Conservation (phyloP, 2,329 filamentous ascomycete species). For the Tolypocladium amazonense region DNA sequence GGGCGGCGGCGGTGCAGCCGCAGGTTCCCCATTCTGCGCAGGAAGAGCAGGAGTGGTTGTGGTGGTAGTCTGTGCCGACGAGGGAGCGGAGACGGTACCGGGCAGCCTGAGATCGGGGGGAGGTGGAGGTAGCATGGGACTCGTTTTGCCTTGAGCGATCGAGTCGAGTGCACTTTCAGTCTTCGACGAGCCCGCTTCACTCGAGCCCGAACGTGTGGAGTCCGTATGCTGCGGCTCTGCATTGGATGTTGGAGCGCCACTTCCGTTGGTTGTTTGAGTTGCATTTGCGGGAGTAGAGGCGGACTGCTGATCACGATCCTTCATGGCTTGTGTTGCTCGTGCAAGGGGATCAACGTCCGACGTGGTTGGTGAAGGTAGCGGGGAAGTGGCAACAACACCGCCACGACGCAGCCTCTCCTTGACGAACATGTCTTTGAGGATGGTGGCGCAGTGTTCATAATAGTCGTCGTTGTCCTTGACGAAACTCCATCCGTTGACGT, state of each 20-base stretch:
- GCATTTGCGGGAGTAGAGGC: constrained; percentile 7
- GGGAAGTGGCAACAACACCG: constrained; percentile 48
- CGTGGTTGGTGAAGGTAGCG: constrained; percentile 37
- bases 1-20: constrained; percentile 54
- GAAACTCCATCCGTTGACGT: constrained; percentile 99
- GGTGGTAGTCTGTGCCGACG: constrained; percentile 24
- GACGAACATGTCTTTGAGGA: constrained; percentile 80
- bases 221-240: constrained; percentile 16
- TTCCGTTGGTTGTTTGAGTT: constrained; percentile 18
- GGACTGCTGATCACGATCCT: constrained; percentile 26
- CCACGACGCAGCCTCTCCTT: constrained; percentile 60
- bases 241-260: constrained; percentile 4
- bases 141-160: constrained; percentile 24
- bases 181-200: constrained; percentile 20
- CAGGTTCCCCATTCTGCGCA: constrained; percentile 20
- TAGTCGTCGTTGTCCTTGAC: constrained; percentile 99
- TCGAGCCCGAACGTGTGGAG: constrained; percentile 10
- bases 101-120: constrained; percentile 18
- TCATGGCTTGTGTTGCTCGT: constrained; percentile 19
- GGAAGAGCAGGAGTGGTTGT: constrained; percentile 10
- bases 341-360: constrained; percentile 33
- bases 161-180: constrained; percentile 19
- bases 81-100: constrained; percentile 19
- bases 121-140: constrained; percentile 22
- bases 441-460: constrained; percentile 81